Evolutionary conservation across 2,329 filamentous ascomycete species (phyloP).

Genomic region (Monilinia laxa): DNA sequence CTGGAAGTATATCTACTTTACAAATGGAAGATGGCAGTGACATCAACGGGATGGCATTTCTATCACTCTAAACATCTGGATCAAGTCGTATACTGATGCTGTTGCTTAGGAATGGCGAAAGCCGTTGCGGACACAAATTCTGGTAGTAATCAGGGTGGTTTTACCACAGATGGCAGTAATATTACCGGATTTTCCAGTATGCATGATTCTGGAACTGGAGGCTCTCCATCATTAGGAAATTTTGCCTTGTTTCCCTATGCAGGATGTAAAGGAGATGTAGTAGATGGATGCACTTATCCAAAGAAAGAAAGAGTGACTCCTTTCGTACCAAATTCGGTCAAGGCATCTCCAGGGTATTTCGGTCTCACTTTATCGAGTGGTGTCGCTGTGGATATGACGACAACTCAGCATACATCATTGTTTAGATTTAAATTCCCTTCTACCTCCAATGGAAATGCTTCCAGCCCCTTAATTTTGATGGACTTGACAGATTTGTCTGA

Average conservation of each 20-base stretch:
- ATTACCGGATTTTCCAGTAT: conserved; percentile 40
- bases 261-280: conserved; percentile 58
- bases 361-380: conserved; percentile 56
- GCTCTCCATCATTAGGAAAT: conserved; percentile 64
- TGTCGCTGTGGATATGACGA: conserved; percentile 65
- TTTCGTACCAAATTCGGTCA: conserved; percentile 49
- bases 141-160: conserved; percentile 56
- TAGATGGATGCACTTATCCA: conserved; percentile 62
- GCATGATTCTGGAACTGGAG: conserved; percentile 49
- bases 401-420: conserved; percentile 61
- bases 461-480: conserved; percentile 59
- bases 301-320: conserved; percentile 46
- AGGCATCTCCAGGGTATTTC: conserved; percentile 65
- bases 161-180: conserved; percentile 49
- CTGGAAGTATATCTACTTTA: neutral
- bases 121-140: conserved; percentile 55
- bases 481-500: conserved; percentile 64
- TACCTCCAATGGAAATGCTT: conserved; percentile 41
- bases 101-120: conserved; percentile 47
- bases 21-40: neutral
- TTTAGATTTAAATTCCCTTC: conserved; percentile 63
- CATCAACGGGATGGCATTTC: neutral
- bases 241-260: conserved; percentile 70
- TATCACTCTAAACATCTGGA: neutral
- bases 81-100: conserved; percentile 16